Evolutionary conservation across 495 filamentous ascomycete genomes (phyloP).

Genomic region (Delitschia confertaspora): DNA sequence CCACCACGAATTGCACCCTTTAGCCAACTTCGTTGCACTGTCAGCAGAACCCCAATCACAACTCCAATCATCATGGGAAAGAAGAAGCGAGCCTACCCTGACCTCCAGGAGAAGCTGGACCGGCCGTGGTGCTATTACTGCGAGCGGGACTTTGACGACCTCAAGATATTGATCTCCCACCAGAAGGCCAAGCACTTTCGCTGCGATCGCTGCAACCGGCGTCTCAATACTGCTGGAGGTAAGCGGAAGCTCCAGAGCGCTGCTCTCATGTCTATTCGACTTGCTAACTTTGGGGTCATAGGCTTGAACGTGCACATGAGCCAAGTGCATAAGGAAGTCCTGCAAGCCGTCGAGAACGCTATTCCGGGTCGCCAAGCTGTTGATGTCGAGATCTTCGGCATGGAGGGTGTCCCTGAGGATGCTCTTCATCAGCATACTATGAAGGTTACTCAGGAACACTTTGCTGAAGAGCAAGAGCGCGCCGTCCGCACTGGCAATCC

Average conservation of each 20-base stretch:
- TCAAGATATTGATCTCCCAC: constrained; percentile 91
- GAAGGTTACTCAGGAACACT: constrained; percentile 71
- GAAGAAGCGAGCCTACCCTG: constrained; percentile 74
- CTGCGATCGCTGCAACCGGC: constrained; percentile 77
- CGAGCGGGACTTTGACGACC: constrained; percentile 94
- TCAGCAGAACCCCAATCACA: no score
- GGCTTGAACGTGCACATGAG: constrained; percentile 94
- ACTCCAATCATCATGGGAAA: constrained; percentile 76
- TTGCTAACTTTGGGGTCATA: constrained; percentile 32
- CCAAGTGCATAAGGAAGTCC: constrained; percentile 91
- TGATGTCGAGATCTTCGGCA: constrained; percentile 94
- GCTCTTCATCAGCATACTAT: constrained; percentile 72
- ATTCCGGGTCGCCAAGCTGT: constrained; percentile 71
- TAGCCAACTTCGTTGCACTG: background rate
- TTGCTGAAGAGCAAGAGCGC: constrained; percentile 74
- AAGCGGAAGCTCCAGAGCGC: constrained; percentile 32
- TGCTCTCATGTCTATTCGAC: background rate
- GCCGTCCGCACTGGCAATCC: constrained; percentile 78
- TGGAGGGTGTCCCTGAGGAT: constrained; percentile 92
- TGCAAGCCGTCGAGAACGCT: constrained; percentile 82
- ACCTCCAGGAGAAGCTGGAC: constrained; percentile 74
- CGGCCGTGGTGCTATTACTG: constrained; percentile 99
- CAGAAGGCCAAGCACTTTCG: constrained; percentile 99
- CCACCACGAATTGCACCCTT: no score
- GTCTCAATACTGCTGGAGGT: constrained; percentile 94